Base-by-base conservation (phyloP, 2,329 filamentous ascomycete genomes). In the Botryotinia calthae region DNA sequence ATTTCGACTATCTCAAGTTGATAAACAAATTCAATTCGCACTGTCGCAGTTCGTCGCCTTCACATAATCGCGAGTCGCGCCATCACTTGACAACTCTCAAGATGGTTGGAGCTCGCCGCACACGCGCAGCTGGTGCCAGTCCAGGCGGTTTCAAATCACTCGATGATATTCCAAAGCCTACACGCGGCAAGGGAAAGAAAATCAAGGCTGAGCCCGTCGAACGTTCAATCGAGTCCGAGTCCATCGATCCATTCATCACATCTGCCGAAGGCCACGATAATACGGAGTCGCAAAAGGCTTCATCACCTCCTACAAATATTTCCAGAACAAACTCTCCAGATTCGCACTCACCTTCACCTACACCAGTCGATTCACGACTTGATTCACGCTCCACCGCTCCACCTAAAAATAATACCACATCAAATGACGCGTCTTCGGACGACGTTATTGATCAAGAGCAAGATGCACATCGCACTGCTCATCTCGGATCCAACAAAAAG, bases 101-200 rank as follows among this genome's bases (percentile, higher is more conserved):
- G 10, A 71, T 71, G 69, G 58, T n/a, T 56, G 65, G 65, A 67
- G 25, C 44, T 37, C 69, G 65, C 20, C 69, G 65, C n/a, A 73
- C 65, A 44, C 66, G 56, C 58, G 58, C 64, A 16, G 31, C 69
- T 22, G 58, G 69, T 37, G 58, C 59, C 16, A 70, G 66, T 22
- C 72, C 72, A 37, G 72, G 72, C 37, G 72, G 72, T 48, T 65
- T 73, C n/a, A 70, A 73, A 44, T 58, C 58, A 46, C 66, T 73
- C 28, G 70, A 72, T 54, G 70, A 72, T 34, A 64, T 71, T 22
- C 37, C n/a, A 44, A 69, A 69, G 31, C 31, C 68, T 31, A 40
- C 42, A 34, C 64, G 64, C 16, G 56, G 46, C 14, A 72, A n/a
- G 25, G 42, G 71, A 67, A 42, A 62, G 64, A 72, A 42, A 34